phyloP scores from a whole-genome alignment of 2,329 filamentous ascomycete genomes.

The Alternaria angustiovoidea region DNA sequence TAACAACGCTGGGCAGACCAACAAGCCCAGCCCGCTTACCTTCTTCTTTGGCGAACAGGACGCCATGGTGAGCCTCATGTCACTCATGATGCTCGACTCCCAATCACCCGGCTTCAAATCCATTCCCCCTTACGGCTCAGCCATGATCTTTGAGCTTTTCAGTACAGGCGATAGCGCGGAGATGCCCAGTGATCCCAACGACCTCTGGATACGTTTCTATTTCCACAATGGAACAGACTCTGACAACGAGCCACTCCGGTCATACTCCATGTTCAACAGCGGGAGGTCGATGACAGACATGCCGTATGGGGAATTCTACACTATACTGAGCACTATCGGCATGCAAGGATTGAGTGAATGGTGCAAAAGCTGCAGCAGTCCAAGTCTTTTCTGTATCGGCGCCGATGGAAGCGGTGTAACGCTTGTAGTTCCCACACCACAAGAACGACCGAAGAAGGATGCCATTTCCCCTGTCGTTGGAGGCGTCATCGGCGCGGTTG shows the following conservation, averaged over 20 bases:
- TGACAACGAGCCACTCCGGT: slow-evolving; percentile 44
- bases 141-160: slow-evolving; percentile 56
- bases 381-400: slow-evolving; percentile 61
- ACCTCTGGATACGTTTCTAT: slow-evolving; percentile 65
- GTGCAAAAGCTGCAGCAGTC: slow-evolving; percentile 60
- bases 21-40: slow-evolving; percentile 54
- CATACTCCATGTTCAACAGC: slow-evolving; percentile 62
- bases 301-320: slow-evolving; percentile 60
- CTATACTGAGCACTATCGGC: slow-evolving; percentile 54
- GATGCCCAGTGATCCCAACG: slow-evolving; percentile 50
- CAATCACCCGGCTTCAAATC: slow-evolving; percentile 30
- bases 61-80: slow-evolving; percentile 43
- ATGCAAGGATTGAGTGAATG: slow-evolving; percentile 59
- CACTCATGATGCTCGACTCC: slow-evolving; percentile 35
- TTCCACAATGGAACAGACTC: slow-evolving; percentile 65
- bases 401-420: slow-evolving; percentile 38
- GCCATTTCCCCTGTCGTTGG: slow-evolving; percentile 56
- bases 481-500: slow-evolving; percentile 65
- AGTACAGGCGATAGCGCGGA: slow-evolving; percentile 47
- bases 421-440: slow-evolving; percentile 2
- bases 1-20: slow-evolving; percentile 11
- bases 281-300: slow-evolving; percentile 58
- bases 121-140: slow-evolving; percentile 41
- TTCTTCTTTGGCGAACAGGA: slow-evolving; percentile 50
- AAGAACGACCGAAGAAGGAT: background rate